Evolutionary conservation across 768 basidiomycete species (phyloP).

Genomic region (Mycena crocata): DNA sequence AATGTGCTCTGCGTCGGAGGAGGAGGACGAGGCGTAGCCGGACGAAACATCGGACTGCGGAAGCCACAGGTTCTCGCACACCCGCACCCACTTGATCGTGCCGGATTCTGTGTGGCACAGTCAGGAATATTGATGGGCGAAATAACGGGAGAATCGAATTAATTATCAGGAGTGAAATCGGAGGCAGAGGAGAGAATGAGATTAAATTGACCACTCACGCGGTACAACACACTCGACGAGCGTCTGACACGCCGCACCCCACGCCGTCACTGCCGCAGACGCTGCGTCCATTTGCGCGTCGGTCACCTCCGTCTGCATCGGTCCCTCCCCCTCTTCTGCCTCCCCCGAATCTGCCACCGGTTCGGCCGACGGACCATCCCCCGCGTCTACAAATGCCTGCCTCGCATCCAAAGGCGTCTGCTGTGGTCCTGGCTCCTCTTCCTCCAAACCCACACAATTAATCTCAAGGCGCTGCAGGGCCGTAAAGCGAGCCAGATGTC

Average conservation of each 20-base stretch:
- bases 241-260: conserved; percentile 50
- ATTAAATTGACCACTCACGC: conserved; percentile 41
- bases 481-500: conserved; percentile 44
- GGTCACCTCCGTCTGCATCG: not conserved
- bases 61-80: conserved; percentile 30
- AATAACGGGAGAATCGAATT: not conserved
- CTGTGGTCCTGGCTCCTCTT: conserved; percentile 36
- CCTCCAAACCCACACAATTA: conserved; percentile 47
- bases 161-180: not conserved
- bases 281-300: conserved; percentile 43
- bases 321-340: no score
- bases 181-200: not conserved
- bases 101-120: conserved; percentile 26
- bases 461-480: conserved; percentile 46
- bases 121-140: not conserved
- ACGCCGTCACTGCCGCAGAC: conserved; percentile 49
- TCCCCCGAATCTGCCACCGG: no score
- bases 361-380: no score
- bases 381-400: no score
- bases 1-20: no score
- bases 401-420: not conserved
- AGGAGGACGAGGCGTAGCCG: no score
- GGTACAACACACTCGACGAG: conserved; percentile 50
- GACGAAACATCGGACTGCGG: no score
- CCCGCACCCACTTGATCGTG: conserved; percentile 24